A percentile compares a stretch with the other conserved stretches of the same genome.
Conservation (phyloP, 768 basidiomycete genomes). For the Phaffia australis region DNA sequence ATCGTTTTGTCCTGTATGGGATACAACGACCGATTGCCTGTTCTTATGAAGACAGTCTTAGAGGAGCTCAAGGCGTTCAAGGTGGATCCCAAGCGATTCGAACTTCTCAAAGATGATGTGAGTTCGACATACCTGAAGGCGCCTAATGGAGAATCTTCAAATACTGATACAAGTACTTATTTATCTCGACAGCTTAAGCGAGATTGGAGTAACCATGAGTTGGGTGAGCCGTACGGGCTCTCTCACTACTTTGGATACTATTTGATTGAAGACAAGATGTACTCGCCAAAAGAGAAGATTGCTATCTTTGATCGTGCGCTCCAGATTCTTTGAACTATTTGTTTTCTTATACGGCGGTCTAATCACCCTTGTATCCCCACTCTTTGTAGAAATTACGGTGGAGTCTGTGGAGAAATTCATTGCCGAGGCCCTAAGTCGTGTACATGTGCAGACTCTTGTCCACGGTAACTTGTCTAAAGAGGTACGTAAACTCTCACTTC, state of each 20-base stretch:
- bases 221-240: constrained; percentile 68
- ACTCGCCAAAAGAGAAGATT: constrained; percentile 67
- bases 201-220: constrained; percentile 75
- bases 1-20: constrained; percentile 61
- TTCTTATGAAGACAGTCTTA: constrained; percentile 61
- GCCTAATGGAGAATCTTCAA: background rate
- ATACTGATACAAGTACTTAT: background rate
- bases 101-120: constrained; percentile 76
- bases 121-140: constrained; percentile 19
- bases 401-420: constrained; percentile 61
- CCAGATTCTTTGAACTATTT: background rate
- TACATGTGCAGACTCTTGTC: constrained; percentile 62
- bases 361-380: background rate
- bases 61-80: constrained; percentile 55
- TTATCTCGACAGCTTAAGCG: constrained; percentile 50
- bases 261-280: constrained; percentile 51
- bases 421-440: constrained; percentile 49
- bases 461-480: constrained; percentile 76
- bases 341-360: background rate
- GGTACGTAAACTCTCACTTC: constrained; percentile 42
- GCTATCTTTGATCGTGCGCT: constrained; percentile 60
- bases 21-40: constrained; percentile 79
- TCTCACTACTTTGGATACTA: constrained; percentile 67
- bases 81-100: constrained; percentile 60
- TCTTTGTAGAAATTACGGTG: constrained; percentile 51